Evolutionary conservation across 1,284 basidiomycete species (phyloP).

Genomic region (Agaricales sp.): DNA sequence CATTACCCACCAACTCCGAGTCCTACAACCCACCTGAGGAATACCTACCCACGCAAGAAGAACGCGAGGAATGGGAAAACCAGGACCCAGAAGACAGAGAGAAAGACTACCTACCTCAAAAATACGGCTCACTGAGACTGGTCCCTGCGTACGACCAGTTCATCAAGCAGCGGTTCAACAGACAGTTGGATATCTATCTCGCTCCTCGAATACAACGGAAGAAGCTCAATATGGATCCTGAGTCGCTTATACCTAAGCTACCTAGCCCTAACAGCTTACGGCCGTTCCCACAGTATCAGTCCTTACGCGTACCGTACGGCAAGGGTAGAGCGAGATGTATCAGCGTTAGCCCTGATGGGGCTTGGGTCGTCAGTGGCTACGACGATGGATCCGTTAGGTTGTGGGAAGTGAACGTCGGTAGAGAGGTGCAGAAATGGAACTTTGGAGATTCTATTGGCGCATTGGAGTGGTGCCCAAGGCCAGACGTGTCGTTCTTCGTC

Average conservation of each 20-base stretch:
- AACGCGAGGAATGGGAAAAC: constrained; percentile 78
- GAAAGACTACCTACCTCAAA: constrained; percentile 83
- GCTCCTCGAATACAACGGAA: constrained; percentile 86
- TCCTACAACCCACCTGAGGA: constrained; percentile 99
- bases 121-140: constrained; percentile 76
- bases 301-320: constrained; percentile 65
- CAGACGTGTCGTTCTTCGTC: constrained; percentile 74
- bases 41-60: constrained; percentile 87
- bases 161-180: constrained; percentile 89
- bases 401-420: constrained; percentile 92
- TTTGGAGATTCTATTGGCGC: constrained; percentile 73
- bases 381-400: constrained; percentile 83
- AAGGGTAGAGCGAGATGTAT: constrained; percentile 68
- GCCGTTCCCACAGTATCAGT: constrained; percentile 88
- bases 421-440: constrained; percentile 85
- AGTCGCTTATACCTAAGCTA: constrained; percentile 90
- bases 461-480: constrained; percentile 90
- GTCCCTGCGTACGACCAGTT: constrained; percentile 91
- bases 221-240: constrained; percentile 87
- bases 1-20: constrained; percentile 85
- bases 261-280: constrained; percentile 87
- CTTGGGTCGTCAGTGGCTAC: constrained; percentile 89
- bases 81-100: constrained; percentile 89
- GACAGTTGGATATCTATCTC: constrained; percentile 94
- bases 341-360: constrained; percentile 80